These are phyloP conservation scores for Arthromyces matolae DNA, from an alignment of 768 basidiomycete species.

Conservation along the genomic window DNA sequence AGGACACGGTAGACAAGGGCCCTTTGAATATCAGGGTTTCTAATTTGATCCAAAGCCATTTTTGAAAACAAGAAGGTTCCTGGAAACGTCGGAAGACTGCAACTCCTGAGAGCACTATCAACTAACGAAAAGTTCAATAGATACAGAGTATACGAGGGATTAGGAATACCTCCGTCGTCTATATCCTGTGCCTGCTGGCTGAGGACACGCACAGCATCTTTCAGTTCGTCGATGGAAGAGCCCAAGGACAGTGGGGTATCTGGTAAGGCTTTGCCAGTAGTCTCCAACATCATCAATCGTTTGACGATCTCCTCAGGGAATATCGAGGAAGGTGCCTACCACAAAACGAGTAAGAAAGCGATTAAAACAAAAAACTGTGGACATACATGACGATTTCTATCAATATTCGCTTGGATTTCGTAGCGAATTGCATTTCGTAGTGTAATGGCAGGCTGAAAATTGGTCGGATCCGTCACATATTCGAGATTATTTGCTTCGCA, in stretches of 20 bases:
- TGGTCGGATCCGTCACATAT: conserved; percentile 67
- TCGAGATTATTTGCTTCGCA: conserved; percentile 58
- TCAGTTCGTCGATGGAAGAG: conserved; percentile 34
- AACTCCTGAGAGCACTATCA: conserved; percentile 35
- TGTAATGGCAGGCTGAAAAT: conserved; percentile 71
- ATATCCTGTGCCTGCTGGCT: conserved; percentile 33
- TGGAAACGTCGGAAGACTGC: conserved; percentile 39
- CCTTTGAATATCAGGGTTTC: conserved; percentile 32
- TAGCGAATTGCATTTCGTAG: conserved; percentile 72
- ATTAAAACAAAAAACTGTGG: not conserved
- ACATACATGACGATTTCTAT: conserved; percentile 18
- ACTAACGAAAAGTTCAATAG: conserved; percentile 29
- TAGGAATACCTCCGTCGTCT: conserved; percentile 42
- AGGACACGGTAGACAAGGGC: conserved; percentile 52
- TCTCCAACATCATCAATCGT: conserved; percentile 30
- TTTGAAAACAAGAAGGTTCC: conserved; percentile 49
- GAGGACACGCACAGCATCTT: conserved; percentile 34
- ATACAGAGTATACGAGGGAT: conserved; percentile 8
- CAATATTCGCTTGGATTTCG: conserved; percentile 24
- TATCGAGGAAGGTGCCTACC: conserved; percentile 14
- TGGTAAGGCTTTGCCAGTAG: conserved; percentile 25
- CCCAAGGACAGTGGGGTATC: conserved; percentile 29
- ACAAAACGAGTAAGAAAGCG: not conserved
- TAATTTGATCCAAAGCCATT: conserved; percentile 28
- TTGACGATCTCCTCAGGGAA: conserved; percentile 28